Evolutionary conservation across 2,329 filamentous ascomycete species (phyloP), one percentile per base, ranked within the genome.

Genomic region (Fusarium incarnatum): DNA sequence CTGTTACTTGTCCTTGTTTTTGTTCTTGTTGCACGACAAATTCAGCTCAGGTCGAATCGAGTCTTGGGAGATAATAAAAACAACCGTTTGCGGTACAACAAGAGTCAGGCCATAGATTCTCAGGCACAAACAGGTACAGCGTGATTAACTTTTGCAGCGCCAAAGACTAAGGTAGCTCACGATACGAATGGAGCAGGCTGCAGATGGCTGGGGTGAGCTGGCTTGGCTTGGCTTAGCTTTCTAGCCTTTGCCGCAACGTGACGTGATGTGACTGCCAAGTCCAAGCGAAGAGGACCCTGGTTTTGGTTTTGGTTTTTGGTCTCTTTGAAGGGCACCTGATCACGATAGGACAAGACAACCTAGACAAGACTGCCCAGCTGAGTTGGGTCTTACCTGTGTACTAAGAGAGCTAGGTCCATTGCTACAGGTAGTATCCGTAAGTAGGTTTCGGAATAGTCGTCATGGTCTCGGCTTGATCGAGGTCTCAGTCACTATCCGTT

Each of bases 311-410:
- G 46, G 46, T 25, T 42, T 50, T 50, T 50, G 48, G 48, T 15
- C 23, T 41, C 34, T 34, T 54, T 67, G 30, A 48, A 42, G 58
- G 67, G 58, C 68, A 64, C 67, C 68, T 70, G 68, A 70, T 64
- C 67, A 67, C 70, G 56, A 55, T 34, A 49, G 32, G 48, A 27
- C 34, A 52, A 52, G 18, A 18, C 23, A 37, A 8, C 6, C 25
- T 10, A 59, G 18, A 68, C 49, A 60, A 23, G 55, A 56, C 34
- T 66, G 65, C 45, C 60, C 66, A 61, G 60, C 66, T 61, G 66
- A 69, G 50, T 63, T 47, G 41, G 28, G 48, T 49, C 22, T 50
- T 22, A 22, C 8, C 9, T 34, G 48, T 15, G 30, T 49, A 15
- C 46, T 25, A 32, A 49, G 18, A 25, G 22, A 25, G 32, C 34